These are phyloP conservation scores for Dactylellina leptospora DNA, from an alignment of 2,329 filamentous ascomycete genomes.

Conservation along the genomic window DNA sequence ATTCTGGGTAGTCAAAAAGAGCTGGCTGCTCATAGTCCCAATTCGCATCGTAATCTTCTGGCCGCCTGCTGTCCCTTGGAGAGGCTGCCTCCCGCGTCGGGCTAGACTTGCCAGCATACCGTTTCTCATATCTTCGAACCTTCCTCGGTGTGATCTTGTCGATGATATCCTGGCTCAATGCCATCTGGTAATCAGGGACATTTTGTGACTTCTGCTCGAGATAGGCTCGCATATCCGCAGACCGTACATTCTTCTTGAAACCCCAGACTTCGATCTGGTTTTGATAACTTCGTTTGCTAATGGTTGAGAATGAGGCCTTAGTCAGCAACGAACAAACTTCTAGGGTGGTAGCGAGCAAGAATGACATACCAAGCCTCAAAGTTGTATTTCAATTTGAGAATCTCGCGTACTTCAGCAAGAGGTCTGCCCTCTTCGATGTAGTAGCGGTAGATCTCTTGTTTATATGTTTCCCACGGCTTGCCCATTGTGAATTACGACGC, in stretches of 20 bases:
- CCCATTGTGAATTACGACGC: constrained; percentile 44
- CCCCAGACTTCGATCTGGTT: constrained; percentile 53
- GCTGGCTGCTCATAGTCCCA: constrained; percentile 42
- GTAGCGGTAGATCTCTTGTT: constrained; percentile 51
- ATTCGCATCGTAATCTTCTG: constrained; percentile 34
- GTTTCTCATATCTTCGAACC: constrained; percentile 52
- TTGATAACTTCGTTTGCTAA: constrained; percentile 52
- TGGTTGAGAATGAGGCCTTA: constrained; percentile 20
- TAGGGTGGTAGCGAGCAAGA: not conserved
- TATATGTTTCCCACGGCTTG: constrained; percentile 53
- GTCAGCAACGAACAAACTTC: constrained; percentile 27
- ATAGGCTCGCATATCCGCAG: constrained; percentile 51
- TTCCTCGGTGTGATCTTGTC: constrained; percentile 52
- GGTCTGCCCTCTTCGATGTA: constrained; percentile 51
- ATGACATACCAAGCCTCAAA: constrained; percentile 50
- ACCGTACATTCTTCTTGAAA: constrained; percentile 52
- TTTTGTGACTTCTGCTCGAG: constrained; percentile 49
- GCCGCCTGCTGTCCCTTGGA: constrained; percentile 41
- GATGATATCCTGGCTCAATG: constrained; percentile 50
- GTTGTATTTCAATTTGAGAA: constrained; percentile 51
- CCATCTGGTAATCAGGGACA: constrained; percentile 48
- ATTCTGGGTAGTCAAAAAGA: constrained; percentile 46
- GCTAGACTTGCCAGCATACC: constrained; percentile 50
- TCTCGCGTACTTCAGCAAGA: constrained; percentile 51
- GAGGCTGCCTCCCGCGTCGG: constrained; percentile 30